phyloP scores from a whole-genome alignment of 306 rosid species.

The Dalbergia cultrata region DNA sequence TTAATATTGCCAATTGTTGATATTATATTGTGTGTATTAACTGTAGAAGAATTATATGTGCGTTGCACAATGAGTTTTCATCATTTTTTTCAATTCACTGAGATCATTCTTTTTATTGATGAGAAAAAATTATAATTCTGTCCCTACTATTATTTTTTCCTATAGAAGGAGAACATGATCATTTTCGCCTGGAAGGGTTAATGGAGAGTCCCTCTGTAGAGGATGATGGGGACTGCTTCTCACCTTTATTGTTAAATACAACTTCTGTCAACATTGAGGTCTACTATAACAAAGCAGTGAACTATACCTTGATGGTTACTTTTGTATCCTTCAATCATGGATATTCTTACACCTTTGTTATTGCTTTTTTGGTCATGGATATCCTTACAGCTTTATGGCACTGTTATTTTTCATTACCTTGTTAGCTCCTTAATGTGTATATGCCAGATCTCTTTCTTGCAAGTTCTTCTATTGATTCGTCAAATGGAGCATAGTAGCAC shows the following conservation, averaged over 20 bases:
- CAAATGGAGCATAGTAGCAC: constrained; percentile 99
- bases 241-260: constrained; percentile 81
- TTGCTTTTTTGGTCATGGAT: not conserved
- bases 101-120: constrained; percentile 13
- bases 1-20: constrained; percentile 14
- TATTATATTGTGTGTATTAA: not conserved
- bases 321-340: constrained; percentile 82
- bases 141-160: constrained; percentile 35
- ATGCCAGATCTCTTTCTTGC: constrained; percentile 84
- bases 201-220: constrained; percentile 93
- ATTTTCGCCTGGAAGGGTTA: constrained; percentile 78
- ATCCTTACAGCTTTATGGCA: constrained; percentile 21
- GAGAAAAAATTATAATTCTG: constrained; percentile 16
- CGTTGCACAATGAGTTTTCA: not conserved
- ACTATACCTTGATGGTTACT: constrained; percentile 97
- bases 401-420: constrained; percentile 37
- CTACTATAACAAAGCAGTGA: constrained; percentile 94
- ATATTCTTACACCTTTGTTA: constrained; percentile 8
- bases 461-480: constrained; percentile 91
- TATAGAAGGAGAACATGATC: constrained; percentile 72
- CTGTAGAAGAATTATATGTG: constrained; percentile 14
- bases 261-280: constrained; percentile 89
- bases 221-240: constrained; percentile 85
- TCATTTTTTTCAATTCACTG: constrained; percentile 15
- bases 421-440: constrained; percentile 64